Percentiles rank a stretch among this genome's conserved stretches.
Evolutionary conservation across 495 filamentous ascomycete genomes (phyloP).

Genomic region (Sabuloglossum arenarium): DNA sequence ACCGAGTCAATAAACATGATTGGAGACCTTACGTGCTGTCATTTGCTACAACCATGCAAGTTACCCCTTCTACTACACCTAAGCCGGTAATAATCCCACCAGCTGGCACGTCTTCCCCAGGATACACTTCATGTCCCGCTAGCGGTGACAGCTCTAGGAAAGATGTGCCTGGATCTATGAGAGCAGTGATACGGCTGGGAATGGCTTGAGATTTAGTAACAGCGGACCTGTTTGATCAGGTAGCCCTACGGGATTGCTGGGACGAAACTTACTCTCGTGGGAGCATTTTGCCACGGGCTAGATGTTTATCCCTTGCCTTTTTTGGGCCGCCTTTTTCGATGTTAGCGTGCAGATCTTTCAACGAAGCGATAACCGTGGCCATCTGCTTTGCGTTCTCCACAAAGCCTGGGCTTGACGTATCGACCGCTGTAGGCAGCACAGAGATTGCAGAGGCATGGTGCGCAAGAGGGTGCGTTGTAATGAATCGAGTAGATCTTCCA

Average conservation of each 20-base stretch:
- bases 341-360: slow-evolving; percentile 46
- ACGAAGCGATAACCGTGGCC: slow-evolving; percentile 40
- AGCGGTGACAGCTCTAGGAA: slow-evolving; percentile 83
- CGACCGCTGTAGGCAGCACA: slow-evolving; percentile 50
- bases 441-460: slow-evolving; percentile 46
- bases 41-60: slow-evolving; percentile 88
- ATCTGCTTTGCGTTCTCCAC: slow-evolving; percentile 64
- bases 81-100: slow-evolving; percentile 89
- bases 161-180: slow-evolving; percentile 74
- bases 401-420: slow-evolving; percentile 58
- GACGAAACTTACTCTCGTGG: slow-evolving; percentile 42
- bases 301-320: slow-evolving; percentile 78
- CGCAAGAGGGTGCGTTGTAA: slow-evolving; percentile 23
- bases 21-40: slow-evolving; percentile 50
- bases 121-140: slow-evolving; percentile 73
- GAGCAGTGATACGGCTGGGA: slow-evolving; percentile 46
- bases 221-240: neutral
- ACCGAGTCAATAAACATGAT: neutral
- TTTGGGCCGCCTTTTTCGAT: slow-evolving; percentile 57
- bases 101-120: slow-evolving; percentile 63
- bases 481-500: slow-evolving; percentile 5
- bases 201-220: neutral
- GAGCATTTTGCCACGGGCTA: slow-evolving; percentile 81
- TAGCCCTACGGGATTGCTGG: neutral
- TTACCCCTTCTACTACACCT: slow-evolving; percentile 74